These are phyloP conservation scores for Tardiomyces blankii DNA, from an alignment of 1,139 yeast genomes.

Conservation along the genomic window DNA sequence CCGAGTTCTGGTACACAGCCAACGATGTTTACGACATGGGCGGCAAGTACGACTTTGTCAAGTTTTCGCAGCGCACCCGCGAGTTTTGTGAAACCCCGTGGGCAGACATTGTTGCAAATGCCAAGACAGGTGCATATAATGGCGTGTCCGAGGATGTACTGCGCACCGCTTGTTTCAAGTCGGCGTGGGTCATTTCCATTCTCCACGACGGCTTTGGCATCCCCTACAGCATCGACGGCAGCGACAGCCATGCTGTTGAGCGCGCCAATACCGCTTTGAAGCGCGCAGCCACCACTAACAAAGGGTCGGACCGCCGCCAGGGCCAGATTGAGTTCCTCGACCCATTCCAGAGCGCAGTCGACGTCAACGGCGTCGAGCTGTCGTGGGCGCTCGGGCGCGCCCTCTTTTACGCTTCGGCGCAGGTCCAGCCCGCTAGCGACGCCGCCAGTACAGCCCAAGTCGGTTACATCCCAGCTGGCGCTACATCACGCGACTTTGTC, in stretches of 20 bases:
- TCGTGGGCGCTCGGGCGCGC: conserved; percentile 86
- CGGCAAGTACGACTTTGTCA: conserved; percentile 27
- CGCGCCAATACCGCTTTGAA: not conserved
- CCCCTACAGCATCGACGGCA: conserved; percentile 27
- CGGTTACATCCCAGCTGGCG: conserved; percentile 26
- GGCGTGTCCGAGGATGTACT: conserved; percentile 34
- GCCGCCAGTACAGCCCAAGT: conserved; percentile 28
- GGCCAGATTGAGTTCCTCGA: conserved; percentile 21
- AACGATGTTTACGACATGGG: conserved; percentile 34
- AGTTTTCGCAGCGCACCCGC: conserved; percentile 35
- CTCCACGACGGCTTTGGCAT: conserved; percentile 66
- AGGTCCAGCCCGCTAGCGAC: conserved; percentile 17
- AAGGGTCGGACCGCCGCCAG: not conserved
- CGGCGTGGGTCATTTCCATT: conserved; percentile 63
- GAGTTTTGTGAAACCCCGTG: conserved; percentile 38
- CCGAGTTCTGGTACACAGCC: conserved; percentile 74
- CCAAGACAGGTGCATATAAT: conserved; percentile 17
- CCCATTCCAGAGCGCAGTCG: conserved; percentile 51
- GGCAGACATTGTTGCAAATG: conserved; percentile 28
- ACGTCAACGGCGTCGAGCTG: conserved; percentile 52
- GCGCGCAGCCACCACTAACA: too few relatives aligned
- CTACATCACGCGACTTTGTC: conserved; percentile 3
- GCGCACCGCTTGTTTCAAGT: conserved; percentile 48
- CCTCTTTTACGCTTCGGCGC: conserved; percentile 41
- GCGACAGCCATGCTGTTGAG: not conserved